Evolutionary conservation across 495 filamentous ascomycete species (phyloP), one percentile per base, ranked within the genome.

Genomic region (Platismatia glauca): DNA sequence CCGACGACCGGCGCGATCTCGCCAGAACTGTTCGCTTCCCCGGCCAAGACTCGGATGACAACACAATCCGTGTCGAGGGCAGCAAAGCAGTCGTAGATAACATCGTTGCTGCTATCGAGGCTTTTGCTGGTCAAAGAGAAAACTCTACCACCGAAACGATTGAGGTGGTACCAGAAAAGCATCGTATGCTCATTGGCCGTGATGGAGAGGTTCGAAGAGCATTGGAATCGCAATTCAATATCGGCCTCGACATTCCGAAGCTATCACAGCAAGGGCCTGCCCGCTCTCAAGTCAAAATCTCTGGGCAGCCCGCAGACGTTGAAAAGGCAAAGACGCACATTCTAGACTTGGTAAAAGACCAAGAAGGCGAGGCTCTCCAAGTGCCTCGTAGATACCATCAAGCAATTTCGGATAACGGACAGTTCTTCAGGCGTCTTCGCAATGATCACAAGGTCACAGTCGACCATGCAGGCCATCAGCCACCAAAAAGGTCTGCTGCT

Each of bases 21-120:
- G 87, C 89, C 37, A 88, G 91, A 55, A 87, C 90, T 68, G 89
- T 99, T 64, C 89, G 89, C 69, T 97, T 99, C 79, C 94, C 94
- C 31, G 89, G 89, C 38, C 77, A 85, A 5, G 90, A 93, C 44
- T 80, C 78, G 68, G 75, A 69, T n/a, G 89, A 86, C n/a, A 87
- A 87, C 64, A 81, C 82, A 33, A 95, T 99, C 71, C 88, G 83
- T 67, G 81, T 99, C 20, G 90, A 96, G 74, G 94, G 94, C 44
- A 83, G 85, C 61, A 82, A 83, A 55, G 81, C 82, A 55, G 79
- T 99, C 44, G 94, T 97, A 5, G 88, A 95, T 64, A 94, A 88
- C 76, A 95, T 99, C 68, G 77, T 94, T 65, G 79, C 85, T 11
- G 81, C 88, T 15, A 96, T 99, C 65, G 71, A 92, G 67, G 76